Percentiles rank a stretch among this genome's conserved stretches.
Evolutionary conservation across 371 early-diverging fungal species (phyloP).

Genomic region (Haplosporangium sp.): DNA sequence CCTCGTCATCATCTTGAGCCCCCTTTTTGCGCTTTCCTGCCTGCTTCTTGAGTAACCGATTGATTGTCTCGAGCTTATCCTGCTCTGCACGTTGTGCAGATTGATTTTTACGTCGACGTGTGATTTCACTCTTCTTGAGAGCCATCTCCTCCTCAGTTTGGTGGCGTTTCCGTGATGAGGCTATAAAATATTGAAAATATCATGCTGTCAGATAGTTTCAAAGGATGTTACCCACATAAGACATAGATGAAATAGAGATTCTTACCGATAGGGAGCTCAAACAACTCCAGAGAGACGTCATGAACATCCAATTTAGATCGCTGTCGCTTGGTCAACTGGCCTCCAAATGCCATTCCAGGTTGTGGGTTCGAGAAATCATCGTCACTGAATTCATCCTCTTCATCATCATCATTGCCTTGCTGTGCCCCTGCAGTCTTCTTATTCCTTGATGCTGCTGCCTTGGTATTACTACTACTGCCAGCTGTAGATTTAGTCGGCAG

Average conservation of each 20-base stretch:
- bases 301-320: constrained; percentile 72
- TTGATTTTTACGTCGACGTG: constrained; percentile 81
- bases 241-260: neutral
- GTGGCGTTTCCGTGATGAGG: constrained; percentile 69
- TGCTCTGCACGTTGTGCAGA: constrained; percentile 82
- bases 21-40: constrained; percentile 73
- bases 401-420: constrained; percentile 23
- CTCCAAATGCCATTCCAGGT: constrained; percentile 51
- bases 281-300: constrained; percentile 68
- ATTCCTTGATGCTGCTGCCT: constrained; percentile 16
- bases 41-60: constrained; percentile 80
- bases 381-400: constrained; percentile 58
- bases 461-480: constrained; percentile 8
- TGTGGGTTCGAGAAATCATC: constrained; percentile 64
- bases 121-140: constrained; percentile 77
- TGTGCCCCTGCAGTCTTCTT: constrained; percentile 17
- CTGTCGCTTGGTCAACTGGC: constrained; percentile 78
- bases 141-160: constrained; percentile 79
- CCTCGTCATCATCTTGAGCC: constrained; percentile 47
- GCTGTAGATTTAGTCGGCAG: constrained; percentile 14
- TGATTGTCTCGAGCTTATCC: constrained; percentile 82
- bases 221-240: neutral
- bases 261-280: constrained; percentile 78
- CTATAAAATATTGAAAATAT: constrained; percentile 20
- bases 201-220: neutral